phyloP scores from a whole-genome alignment of 2,329 filamentous ascomycete genomes.

The Aspergillus sp. region DNA sequence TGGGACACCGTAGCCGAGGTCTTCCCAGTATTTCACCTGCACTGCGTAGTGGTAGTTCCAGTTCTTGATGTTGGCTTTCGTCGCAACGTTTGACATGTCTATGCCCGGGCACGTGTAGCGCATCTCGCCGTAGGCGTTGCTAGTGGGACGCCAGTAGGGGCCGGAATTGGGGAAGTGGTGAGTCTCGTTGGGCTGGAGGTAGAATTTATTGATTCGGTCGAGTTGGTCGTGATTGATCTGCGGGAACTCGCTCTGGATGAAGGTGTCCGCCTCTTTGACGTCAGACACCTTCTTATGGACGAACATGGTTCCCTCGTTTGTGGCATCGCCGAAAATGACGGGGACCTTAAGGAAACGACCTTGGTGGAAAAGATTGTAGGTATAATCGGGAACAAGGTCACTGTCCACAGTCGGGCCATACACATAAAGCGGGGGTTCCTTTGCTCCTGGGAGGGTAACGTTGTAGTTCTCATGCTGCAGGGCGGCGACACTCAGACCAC shows the following conservation, averaged over 20 bases:
- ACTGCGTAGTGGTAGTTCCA: slow-evolving; percentile 68
- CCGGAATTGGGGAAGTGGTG: slow-evolving; percentile 42
- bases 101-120: slow-evolving; percentile 58
- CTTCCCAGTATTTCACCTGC: slow-evolving; percentile 47
- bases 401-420: slow-evolving; percentile 47
- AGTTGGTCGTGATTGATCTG: slow-evolving; percentile 46
- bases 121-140: slow-evolving; percentile 56
- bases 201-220: slow-evolving; percentile 45
- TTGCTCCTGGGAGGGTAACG: slow-evolving; percentile 39
- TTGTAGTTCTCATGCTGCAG: slow-evolving; percentile 42
- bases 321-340: slow-evolving; percentile 51
- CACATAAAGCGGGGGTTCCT: slow-evolving; percentile 39
- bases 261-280: slow-evolving; percentile 44
- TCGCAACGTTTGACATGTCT: slow-evolving; percentile 42
- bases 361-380: slow-evolving; percentile 40
- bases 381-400: slow-evolving; percentile 45
- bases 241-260: slow-evolving; percentile 53
- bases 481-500: slow-evolving; percentile 34
- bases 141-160: slow-evolving; percentile 51
- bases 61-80: slow-evolving; percentile 27
- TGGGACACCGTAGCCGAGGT: slow-evolving; percentile 52
- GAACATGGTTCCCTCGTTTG: slow-evolving; percentile 59
- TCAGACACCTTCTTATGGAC: slow-evolving; percentile 44
- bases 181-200: slow-evolving; percentile 43
- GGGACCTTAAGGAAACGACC: slow-evolving; percentile 47